Evolutionary conservation across 768 basidiomycete genomes (phyloP).

Genomic region (Holtermannia corniformis): DNA sequence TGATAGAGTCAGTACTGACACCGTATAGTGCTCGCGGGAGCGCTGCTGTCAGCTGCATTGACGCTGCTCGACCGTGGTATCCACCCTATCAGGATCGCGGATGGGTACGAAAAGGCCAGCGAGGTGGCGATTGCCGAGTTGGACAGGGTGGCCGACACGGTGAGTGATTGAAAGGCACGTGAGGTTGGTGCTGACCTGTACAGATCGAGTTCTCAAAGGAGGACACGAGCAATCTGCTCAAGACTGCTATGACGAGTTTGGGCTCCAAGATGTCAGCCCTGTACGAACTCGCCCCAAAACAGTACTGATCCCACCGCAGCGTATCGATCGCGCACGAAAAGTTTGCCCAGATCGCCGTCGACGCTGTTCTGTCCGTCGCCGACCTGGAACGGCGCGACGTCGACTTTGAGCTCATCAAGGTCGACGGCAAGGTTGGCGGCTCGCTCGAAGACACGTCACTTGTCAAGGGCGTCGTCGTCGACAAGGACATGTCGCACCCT

Average conservation of each 20-base stretch:
- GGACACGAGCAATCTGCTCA: conserved; percentile 78
- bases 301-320: conserved; percentile 44
- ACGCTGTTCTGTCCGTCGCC: conserved; percentile 89
- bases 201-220: conserved; percentile 68
- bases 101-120: conserved; percentile 95
- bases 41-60: conserved; percentile 87
- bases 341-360: conserved; percentile 95
- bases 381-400: conserved; percentile 92
- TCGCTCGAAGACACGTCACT: conserved; percentile 88
- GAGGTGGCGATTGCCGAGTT: conserved; percentile 79
- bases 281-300: no score
- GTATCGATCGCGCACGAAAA: conserved; percentile 93
- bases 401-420: conserved; percentile 96
- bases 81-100: conserved; percentile 97
- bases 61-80: conserved; percentile 96
- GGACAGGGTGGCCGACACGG: conserved; percentile 75
- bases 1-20: conserved; percentile 2
- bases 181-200: not conserved
- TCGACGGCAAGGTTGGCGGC: conserved; percentile 96
- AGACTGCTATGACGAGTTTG: conserved; percentile 89
- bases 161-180: conserved; percentile 9
- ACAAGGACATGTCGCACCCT: conserved; percentile 99
- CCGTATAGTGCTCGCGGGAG: conserved; percentile 81
- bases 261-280: conserved; percentile 90
- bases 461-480: conserved; percentile 94